Conservation (phyloP, 306 rosid species). For the Gastrolobium bilobum region DNA sequence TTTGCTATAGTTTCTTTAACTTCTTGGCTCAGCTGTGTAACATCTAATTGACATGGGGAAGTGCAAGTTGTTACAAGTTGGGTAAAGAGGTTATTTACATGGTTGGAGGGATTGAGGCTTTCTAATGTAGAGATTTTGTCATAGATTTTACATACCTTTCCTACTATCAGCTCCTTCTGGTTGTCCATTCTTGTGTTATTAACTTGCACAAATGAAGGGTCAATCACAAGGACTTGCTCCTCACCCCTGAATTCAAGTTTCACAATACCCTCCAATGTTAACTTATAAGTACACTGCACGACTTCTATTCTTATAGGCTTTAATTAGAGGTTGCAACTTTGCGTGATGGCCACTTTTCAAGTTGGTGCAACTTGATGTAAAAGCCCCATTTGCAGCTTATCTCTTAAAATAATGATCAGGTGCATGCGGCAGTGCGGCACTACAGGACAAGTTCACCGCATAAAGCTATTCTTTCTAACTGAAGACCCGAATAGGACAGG, state of each 20-base stretch:
- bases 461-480: background rate
- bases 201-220: background rate
- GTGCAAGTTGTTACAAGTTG: constrained; percentile 72
- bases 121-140: constrained; percentile 62
- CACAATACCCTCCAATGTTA: constrained; percentile 19
- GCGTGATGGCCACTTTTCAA: constrained; percentile 11
- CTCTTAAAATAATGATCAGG: constrained; percentile 28
- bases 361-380: constrained; percentile 44
- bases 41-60: constrained; percentile 59
- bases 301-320: too few relatives aligned
- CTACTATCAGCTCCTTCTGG: constrained; percentile 55
- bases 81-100: constrained; percentile 75
- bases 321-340: constrained; percentile 34
- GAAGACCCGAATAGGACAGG: constrained; percentile 18
- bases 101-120: constrained; percentile 71
- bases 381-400: constrained; percentile 23
- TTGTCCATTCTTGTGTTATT: constrained; percentile 54
- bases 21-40: constrained; percentile 47
- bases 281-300: constrained; percentile 28
- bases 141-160: constrained; percentile 58
- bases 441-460: constrained; percentile 36
- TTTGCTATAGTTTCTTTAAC: constrained; percentile 64
- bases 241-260: constrained; percentile 8
- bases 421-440: constrained; percentile 44
- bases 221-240: constrained; percentile 5